Evolutionary conservation across 805 yeast species (phyloP).

Genomic region (Yarrowia keelungensis): DNA sequence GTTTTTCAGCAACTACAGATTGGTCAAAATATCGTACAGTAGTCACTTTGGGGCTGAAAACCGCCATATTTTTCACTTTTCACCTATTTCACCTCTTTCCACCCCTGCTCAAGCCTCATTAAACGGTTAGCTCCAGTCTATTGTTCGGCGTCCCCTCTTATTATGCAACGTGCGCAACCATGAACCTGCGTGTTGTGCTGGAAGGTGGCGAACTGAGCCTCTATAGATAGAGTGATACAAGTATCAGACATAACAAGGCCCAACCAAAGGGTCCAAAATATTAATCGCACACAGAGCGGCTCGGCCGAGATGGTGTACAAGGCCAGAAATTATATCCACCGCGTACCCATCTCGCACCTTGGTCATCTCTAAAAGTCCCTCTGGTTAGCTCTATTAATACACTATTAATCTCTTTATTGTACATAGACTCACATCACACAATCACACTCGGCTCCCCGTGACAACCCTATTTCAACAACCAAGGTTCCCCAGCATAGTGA

Average conservation of each 20-base stretch:
- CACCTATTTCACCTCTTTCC: too few relatives aligned
- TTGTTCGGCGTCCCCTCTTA: constrained; percentile 28
- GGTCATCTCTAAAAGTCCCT: too few relatives aligned
- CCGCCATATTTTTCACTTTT: too few relatives aligned
- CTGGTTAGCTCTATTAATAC: constrained; percentile 16
- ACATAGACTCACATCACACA: constrained; percentile 34
- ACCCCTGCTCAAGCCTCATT: constrained; percentile 4
- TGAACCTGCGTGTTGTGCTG: constrained; percentile 25
- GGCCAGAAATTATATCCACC: too few relatives aligned
- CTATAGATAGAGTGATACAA: too few relatives aligned
- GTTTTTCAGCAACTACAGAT: too few relatives aligned
- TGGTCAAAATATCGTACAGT: too few relatives aligned
- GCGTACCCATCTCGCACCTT: too few relatives aligned
- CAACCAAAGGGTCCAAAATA: too few relatives aligned
- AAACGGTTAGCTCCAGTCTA: constrained; percentile 23
- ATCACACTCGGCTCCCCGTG: constrained; percentile 35
- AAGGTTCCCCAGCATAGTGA: constrained; percentile 16
- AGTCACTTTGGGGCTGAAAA: constrained; percentile 1
- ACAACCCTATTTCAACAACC: constrained; percentile 37
- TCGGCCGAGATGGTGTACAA: too few relatives aligned
- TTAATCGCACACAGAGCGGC: too few relatives aligned
- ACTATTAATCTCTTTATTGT: constrained; percentile 8
- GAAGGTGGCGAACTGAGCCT: constrained; percentile 8
- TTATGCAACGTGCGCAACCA: constrained; percentile 34
- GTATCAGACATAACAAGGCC: too few relatives aligned